Percentiles rank a stretch among this genome's conserved stretches.
Conservation (phyloP, 345 rosid genomes). For the Eucalyptus caleyi region DNA sequence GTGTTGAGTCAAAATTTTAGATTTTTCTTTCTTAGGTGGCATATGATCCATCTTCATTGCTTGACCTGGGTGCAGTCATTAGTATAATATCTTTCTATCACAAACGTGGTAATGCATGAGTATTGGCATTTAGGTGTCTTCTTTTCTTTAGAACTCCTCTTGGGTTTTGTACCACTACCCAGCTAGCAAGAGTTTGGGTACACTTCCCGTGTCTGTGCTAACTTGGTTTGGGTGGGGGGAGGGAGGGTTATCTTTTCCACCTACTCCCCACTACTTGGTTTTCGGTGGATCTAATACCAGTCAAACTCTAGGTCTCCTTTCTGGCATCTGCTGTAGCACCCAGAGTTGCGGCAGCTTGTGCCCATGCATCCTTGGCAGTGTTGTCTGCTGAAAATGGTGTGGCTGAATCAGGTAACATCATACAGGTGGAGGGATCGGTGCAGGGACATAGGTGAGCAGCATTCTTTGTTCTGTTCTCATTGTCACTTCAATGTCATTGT, state of each 20-base stretch:
- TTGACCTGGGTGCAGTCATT: not conserved
- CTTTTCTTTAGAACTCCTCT: not conserved
- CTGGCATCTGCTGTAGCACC: constrained; percentile 98
- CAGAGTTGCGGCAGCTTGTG: constrained; percentile 97
- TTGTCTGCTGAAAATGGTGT: constrained; percentile 44
- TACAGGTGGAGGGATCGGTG: constrained; percentile 12
- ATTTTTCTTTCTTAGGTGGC: not conserved
- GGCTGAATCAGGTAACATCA: not conserved
- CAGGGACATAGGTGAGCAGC: constrained; percentile 44
- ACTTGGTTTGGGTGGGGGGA: not conserved
- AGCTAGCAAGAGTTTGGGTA: not conserved
- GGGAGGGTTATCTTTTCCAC: not conserved
- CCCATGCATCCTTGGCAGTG: constrained; percentile 83
- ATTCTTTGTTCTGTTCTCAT: not conserved
- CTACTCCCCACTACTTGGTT: not conserved
- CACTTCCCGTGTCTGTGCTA: not conserved
- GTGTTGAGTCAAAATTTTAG: not conserved
- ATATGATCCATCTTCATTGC: not conserved
- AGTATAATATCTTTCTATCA: not conserved
- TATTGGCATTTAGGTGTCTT: not conserved
- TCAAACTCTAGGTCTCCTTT: constrained; percentile 64
- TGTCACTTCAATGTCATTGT: not conserved
- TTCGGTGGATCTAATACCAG: not conserved
- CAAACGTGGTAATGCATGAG: not conserved
- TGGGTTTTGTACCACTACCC: not conserved